Conservation (phyloP, 768 basidiomycete genomes). For the Serendipita indica region DNA sequence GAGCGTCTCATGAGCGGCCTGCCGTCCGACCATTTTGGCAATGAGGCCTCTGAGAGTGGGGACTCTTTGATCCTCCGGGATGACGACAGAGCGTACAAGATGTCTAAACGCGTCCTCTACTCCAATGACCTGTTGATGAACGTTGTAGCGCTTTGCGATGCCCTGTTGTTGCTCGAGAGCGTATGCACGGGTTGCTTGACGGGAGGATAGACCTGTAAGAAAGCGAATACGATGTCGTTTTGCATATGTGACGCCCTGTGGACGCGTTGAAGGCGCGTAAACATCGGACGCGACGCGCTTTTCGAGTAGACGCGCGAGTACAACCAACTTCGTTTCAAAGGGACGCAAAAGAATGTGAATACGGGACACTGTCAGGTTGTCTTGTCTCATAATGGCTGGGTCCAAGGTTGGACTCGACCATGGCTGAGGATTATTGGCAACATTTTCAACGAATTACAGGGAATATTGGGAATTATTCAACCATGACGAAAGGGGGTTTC, state of each 20-base stretch:
- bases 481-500: too few species aligned
- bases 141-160: background rate
- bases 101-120: slow-evolving; percentile 3
- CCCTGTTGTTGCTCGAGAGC: background rate
- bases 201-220: background rate
- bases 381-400: too few species aligned
- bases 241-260: background rate
- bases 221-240: slow-evolving; percentile 5
- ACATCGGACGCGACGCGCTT: background rate
- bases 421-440: too few species aligned
- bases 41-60: background rate
- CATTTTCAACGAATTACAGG: too few species aligned
- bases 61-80: background rate
- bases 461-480: too few species aligned
- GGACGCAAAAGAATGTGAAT: background rate
- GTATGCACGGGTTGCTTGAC: background rate
- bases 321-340: slow-evolving; percentile 4
- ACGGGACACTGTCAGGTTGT: slow-evolving; percentile 2
- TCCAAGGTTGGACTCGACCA: too few species aligned
- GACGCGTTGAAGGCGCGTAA: background rate
- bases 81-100: background rate
- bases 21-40: background rate
- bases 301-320: background rate
- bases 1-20: background rate
- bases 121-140: background rate